Conservation (phyloP, 352 stramenopile genomes). For the Pythium folliculosum region DNA sequence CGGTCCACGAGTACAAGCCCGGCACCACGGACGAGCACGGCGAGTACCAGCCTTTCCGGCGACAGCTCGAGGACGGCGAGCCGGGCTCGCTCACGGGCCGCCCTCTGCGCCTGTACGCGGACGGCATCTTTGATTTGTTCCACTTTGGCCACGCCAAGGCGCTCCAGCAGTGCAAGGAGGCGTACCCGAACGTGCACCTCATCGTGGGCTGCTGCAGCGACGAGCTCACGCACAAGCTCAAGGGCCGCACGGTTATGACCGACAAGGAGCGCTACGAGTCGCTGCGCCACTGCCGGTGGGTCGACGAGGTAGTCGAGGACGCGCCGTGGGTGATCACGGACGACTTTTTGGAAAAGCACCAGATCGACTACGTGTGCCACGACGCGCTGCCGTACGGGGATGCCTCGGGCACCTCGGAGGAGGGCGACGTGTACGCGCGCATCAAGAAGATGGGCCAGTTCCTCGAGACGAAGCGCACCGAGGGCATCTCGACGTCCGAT, state of each 20-base stretch:
- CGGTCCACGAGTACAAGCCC: conserved; percentile 26
- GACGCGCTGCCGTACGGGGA: conserved; percentile 87
- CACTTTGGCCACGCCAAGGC: conserved; percentile 88
- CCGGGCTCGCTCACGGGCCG: conserved; percentile 71
- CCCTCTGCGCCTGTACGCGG: conserved; percentile 82
- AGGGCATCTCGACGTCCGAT: conserved; percentile 89
- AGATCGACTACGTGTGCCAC: conserved; percentile 90
- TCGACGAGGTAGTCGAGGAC: conserved; percentile 87
- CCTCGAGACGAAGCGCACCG: conserved; percentile 80
- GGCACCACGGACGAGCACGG: conserved; percentile 26
- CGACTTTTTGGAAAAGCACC: conserved; percentile 80
- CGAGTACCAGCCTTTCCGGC: conserved; percentile 62
- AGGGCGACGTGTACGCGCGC: conserved; percentile 83
- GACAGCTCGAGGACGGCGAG: conserved; percentile 60
- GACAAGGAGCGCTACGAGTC: conserved; percentile 88
- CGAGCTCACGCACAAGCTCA: conserved; percentile 85
- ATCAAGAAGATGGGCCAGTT: conserved; percentile 90
- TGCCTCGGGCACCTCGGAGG: conserved; percentile 62
- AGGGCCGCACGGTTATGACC: conserved; percentile 87
- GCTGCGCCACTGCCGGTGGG: conserved; percentile 85
- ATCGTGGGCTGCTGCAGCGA: conserved; percentile 89
- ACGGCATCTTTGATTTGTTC: conserved; percentile 91
- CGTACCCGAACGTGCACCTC: conserved; percentile 84
- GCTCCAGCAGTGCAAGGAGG: conserved; percentile 86
- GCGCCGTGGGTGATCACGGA: conserved; percentile 87